Evolutionary conservation across 78 protist genomes (phyloP).

Genomic region (Dictyostelium brefeldianum): DNA sequence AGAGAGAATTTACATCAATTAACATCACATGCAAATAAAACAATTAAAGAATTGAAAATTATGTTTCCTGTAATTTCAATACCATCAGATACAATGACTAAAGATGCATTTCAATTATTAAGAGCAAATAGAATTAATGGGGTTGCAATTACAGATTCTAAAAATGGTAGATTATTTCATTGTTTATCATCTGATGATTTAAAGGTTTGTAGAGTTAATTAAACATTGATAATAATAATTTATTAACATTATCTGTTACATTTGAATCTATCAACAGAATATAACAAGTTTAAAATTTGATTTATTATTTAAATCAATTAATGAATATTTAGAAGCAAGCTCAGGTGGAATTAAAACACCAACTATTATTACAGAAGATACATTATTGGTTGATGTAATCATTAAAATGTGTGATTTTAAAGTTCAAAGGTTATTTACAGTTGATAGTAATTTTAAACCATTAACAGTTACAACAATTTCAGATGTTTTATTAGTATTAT

Average conservation of each 20-base stretch:
- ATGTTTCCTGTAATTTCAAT: conserved; percentile 22
- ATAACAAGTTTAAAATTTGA: conserved; percentile 6
- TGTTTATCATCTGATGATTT: conserved; percentile 23
- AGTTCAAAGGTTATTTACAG: conserved; percentile 44
- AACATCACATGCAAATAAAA: neutral
- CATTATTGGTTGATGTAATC: conserved; percentile 8
- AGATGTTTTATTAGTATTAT: conserved; percentile 22
- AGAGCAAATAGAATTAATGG: conserved; percentile 47
- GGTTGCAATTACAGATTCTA: conserved; percentile 19
- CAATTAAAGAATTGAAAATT: conserved; percentile 29
- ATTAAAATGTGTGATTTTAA: conserved; percentile 31
- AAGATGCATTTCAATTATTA: conserved; percentile 35
- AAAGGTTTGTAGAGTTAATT: conserved; percentile 17
- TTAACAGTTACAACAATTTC: conserved; percentile 27
- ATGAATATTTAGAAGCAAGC: neutral
- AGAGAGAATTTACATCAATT: conserved; percentile 28
- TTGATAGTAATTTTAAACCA: conserved; percentile 12
- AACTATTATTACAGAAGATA: neutral
- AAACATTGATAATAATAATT: neutral
- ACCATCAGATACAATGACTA: neutral
- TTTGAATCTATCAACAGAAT: too few relatives aligned
- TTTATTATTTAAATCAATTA: conserved; percentile 24
- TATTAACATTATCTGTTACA: neutral
- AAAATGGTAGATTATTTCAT: conserved; percentile 2
- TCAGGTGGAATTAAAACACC: neutral